These are phyloP conservation scores for Solanum pimpinellifolium DNA, from an alignment of 257 asterid species.

Conservation along the genomic window DNA sequence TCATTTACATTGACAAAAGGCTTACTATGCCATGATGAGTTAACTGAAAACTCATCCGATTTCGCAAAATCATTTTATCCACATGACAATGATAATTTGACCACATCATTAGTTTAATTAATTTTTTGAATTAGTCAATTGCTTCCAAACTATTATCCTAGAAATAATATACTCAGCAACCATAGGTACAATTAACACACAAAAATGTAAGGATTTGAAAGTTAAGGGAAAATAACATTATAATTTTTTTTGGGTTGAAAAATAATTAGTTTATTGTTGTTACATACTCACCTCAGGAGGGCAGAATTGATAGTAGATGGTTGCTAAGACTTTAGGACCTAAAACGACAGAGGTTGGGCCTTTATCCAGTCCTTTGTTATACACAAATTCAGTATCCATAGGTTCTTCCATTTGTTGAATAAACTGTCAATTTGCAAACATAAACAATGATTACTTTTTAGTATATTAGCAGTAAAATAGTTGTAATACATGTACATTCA, in stretches of 20 bases:
- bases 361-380: constrained; percentile 9
- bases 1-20: too few relatives aligned
- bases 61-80: too few relatives aligned
- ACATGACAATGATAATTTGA: too few relatives aligned
- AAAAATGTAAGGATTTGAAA: not conserved
- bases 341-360: constrained; percentile 19
- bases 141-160: too few relatives aligned
- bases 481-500: not conserved
- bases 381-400: constrained; percentile 12
- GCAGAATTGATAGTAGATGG: constrained; percentile 22
- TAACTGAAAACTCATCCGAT: too few relatives aligned
- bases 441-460: not conserved
- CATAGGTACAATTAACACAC: not conserved
- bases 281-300: constrained; percentile 27
- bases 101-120: too few relatives aligned
- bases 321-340: constrained; percentile 24
- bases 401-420: constrained; percentile 2
- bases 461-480: not conserved
- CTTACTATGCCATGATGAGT: too few relatives aligned
- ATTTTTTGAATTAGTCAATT: too few relatives aligned
- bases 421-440: not conserved
- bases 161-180: not conserved
- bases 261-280: not conserved
- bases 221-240: not conserved
- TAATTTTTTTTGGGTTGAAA: not conserved